Base-by-base conservation (phyloP, 2,329 filamentous ascomycete genomes). In the Colletotrichum abscissum region DNA sequence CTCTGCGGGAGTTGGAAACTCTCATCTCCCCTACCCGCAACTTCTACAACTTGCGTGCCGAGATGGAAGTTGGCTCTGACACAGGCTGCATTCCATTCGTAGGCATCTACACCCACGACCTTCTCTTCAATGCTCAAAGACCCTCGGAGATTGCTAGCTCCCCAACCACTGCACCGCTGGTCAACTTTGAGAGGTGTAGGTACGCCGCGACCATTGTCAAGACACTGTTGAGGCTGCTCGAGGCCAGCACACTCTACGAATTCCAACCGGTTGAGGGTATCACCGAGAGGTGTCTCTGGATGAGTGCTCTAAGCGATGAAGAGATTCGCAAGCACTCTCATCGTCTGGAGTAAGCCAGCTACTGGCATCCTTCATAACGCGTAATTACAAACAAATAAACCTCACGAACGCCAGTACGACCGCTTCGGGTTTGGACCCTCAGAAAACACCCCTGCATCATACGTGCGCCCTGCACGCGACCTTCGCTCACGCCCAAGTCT, bases 151-250 rank as follows among this genome's bases (percentile, higher is more conserved):
- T 95, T 76, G 91, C 91, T 1, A 90, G 88, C 77, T 93, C 90
- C 4, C 91, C 91, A 24, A 89, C 86, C 0, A 90, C 90, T 5
- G 89, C 93, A 74, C 91, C 92, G 16, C 85, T 97, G 57, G 89
- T 97, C 77, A 97, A 97, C 81, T 97, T 97, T 83, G 94, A 96
- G 84, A 89, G 93, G 71, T 95, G 93, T 77, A 92, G 94, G 73
- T 92, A 91, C 38, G 92, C 92, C 30, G 94, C 94, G 4, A 88
- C 89, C 1, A 92, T 95, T 52, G 92, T 96, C 76, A 97, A 97
- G 86, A 94, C 93, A 62, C 84, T 97, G 52, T 84, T 96, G 54
- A 88, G 94, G 26, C 85, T 97, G n/a, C 86, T 97, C 11, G 94
- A 97, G 82, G 92, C 93, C 1, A 95, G 93, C 80, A 90, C 92